Evolutionary conservation across 257 asterid species (phyloP), one percentile per base, ranked within the genome.

Genomic region (Linaria vulgaris): DNA sequence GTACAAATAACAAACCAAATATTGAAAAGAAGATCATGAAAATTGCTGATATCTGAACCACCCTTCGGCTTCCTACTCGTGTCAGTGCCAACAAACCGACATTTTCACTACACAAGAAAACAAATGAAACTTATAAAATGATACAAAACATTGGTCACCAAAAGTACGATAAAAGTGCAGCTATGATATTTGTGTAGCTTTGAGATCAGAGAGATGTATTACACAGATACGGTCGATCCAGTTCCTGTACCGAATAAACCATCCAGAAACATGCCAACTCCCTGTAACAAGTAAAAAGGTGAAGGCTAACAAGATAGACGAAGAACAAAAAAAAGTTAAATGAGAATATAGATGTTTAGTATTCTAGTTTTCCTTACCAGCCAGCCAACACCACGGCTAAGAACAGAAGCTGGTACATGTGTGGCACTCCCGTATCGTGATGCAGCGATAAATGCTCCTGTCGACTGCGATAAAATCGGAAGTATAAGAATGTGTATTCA

Each of bases 21-120:
- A 90, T 37, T 11, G 99, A 85, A 61, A 94, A 94, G 82, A 90
- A 82, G 73, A 94, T 77, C 99, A 94, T 94, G 79, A 87, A 90
- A 43, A 15, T 50, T 30, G 99, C 97, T 43, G 99, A 90, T 67
- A 87, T 90, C 63, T 94, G 99, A 59, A 87, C 54, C 65, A 90
- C 97, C 70, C 99, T 81, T 75, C 99, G 84, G 83, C 99, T 90
- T 56, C 99, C 99, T n/a, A 87, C 95, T 67, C 95, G 85, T 4
- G 97, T 94, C 63, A 90, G 25, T 19, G 84, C 96, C 77, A 94
- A 69, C 53, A 94, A 73, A 56, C 99, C 99, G 20, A 94, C 88
- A 64, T 94, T 94, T 73, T 94, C 99, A 66, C 99, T 92, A 65
- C 53, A 68, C 12, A 24, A 31, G 54, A 59, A 61, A 21, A 51